Evolutionary conservation across 2,329 filamentous ascomycete genomes (phyloP), one percentile per base, ranked within the genome.

Genomic region (Hymenoscyphus fructigenus): DNA sequence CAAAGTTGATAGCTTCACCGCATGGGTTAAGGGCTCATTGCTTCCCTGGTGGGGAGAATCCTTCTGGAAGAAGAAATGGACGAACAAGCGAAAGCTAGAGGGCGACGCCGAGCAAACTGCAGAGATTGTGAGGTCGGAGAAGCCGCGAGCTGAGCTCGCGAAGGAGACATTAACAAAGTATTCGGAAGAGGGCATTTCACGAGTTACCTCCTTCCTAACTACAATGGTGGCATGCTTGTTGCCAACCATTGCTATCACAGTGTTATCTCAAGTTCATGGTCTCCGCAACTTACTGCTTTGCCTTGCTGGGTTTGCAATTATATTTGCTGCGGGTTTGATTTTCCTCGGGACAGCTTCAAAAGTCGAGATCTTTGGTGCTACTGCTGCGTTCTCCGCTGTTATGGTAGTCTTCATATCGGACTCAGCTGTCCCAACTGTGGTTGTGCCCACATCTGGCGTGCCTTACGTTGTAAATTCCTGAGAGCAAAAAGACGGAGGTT

Each of bases 291-390:
- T 62, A 5, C 36, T 66, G 23, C 17, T 62, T 23, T 62, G 55
- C 32, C 17, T 66, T 17, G 62, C 57, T 29, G 56, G 59, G 5
- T 66, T 66, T 50, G 58, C 65, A 7, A 47, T 55, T 1, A 5
- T 64, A 23, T 66, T 66, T 60, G 61, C 65, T 20, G 50, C 64
- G 9, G 65, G 62, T 2, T 26, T 66, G 14, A 64, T 64, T 12
- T 66, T 62, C 20, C 36, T 66, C 1, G 58, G 41, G 1, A 60
- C 59, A 1, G 47, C 32, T n/a, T 56, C 65, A 12, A 56, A 59
- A 20, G 38, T 64, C 1, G 65, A 66, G 2, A 64, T 66, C n/a
- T 66, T 66, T 53, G 60, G 58, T n/a, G 65, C 65, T 20, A 64
- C 65, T 60, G 65, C 65, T 41, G 62, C 62, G 62, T 60, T 60